These are phyloP conservation scores for Aureobasidium sp. DNA, from an alignment of 2,329 filamentous ascomycete species.

Conservation along the genomic window DNA sequence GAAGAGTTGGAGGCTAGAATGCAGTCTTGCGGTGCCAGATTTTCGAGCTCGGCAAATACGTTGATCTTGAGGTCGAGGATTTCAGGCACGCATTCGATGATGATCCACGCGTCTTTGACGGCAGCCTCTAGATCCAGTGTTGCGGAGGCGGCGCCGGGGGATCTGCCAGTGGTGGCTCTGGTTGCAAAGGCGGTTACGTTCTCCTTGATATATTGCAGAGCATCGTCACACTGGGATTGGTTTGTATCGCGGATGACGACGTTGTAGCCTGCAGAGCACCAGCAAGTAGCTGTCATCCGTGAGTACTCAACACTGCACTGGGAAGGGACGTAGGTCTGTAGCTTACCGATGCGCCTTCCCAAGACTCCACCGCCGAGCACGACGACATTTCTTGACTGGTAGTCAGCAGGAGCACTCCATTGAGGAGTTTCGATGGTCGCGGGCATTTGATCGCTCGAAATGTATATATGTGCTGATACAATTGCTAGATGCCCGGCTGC, in stretches of 20 bases:
- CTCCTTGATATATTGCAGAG: conserved; percentile 35
- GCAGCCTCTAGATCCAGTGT: conserved; percentile 35
- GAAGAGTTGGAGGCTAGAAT: conserved; percentile 48
- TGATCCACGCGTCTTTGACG: conserved; percentile 44
- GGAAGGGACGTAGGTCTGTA: not conserved
- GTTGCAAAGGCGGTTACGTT: conserved; percentile 25
- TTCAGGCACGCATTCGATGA: conserved; percentile 50
- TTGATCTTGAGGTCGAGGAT: conserved; percentile 43
- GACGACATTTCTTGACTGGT: conserved; percentile 28
- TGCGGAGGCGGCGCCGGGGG: conserved; percentile 26
- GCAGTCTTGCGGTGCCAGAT: conserved; percentile 37
- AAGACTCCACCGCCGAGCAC: conserved; percentile 40
- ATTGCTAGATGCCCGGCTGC: not conserved
- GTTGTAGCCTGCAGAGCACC: conserved; percentile 38
- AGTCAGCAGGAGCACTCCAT: conserved; percentile 33
- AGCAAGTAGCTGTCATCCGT: conserved; percentile 19
- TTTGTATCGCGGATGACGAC: conserved; percentile 40
- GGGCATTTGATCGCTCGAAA: not conserved
- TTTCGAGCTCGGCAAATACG: conserved; percentile 43
- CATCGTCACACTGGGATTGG: conserved; percentile 31
- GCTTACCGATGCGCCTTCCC: conserved; percentile 34
- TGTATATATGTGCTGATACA: not conserved
- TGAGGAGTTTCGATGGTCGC: not conserved
- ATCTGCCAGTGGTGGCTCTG: not conserved
- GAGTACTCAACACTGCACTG: not conserved